A percentile compares a stretch with the other conserved stretches of the same genome.
Evolutionary conservation across 2,329 filamentous ascomycete species (phyloP).

Genomic region (Neonectria faginata): DNA sequence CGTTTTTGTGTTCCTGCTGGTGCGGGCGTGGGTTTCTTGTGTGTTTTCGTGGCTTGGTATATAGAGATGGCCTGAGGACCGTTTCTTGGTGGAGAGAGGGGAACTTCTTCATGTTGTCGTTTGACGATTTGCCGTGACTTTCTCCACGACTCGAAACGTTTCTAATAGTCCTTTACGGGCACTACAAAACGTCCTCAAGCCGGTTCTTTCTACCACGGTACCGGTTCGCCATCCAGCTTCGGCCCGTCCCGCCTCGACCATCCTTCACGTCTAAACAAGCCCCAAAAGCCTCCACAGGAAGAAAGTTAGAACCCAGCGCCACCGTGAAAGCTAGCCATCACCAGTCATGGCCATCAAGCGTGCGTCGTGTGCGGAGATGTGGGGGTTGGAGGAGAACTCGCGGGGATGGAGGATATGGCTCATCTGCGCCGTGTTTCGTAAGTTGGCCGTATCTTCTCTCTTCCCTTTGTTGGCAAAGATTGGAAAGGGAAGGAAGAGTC

Average conservation of each 20-base stretch:
- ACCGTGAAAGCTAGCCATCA: background rate
- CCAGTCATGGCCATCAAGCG: slow-evolving; percentile 23
- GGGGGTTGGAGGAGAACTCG: slow-evolving; percentile 33
- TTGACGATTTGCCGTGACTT: no score
- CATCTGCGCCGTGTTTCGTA: slow-evolving; percentile 34
- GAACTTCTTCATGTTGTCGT: no score
- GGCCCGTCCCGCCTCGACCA: background rate
- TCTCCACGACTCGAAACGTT: no score
- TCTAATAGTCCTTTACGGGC: no score
- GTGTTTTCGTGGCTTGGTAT: background rate
- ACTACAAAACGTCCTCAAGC: no score
- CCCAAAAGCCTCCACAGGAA: background rate
- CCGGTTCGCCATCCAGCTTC: background rate
- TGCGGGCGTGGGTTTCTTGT: no score
- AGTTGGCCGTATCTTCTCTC: background rate
- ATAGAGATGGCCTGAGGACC: slow-evolving; percentile 1
- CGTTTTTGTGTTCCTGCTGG: no score
- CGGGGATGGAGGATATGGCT: slow-evolving; percentile 35
- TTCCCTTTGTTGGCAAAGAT: background rate
- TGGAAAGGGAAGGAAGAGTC: background rate
- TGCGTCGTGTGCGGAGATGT: slow-evolving; percentile 31
- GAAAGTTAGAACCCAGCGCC: no score
- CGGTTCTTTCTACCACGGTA: no score
- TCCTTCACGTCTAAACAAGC: background rate
- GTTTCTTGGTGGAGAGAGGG: background rate